Percentiles rank a stretch among this genome's conserved stretches.
Conservation (phyloP, 495 filamentous ascomycete genomes). For the Staphylotrichum tortipilum region DNA sequence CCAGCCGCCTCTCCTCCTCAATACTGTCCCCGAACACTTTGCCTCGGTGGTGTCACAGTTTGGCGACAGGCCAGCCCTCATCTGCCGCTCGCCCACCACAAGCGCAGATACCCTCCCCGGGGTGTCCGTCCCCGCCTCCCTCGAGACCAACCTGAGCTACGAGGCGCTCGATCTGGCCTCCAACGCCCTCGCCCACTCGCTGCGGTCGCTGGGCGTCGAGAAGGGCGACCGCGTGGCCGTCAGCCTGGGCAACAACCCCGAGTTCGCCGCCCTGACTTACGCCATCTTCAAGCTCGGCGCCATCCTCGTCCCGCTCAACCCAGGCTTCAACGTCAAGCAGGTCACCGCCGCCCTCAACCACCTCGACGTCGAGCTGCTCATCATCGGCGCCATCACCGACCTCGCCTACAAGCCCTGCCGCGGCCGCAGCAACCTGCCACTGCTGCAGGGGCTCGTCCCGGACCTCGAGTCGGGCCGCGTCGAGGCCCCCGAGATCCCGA, state of each 20-base stretch:
- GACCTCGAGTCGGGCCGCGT: conserved; percentile 46
- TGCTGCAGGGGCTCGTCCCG: conserved; percentile 58
- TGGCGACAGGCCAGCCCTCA: conserved; percentile 64
- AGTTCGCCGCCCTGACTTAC: conserved; percentile 76
- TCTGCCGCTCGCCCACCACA: conserved; percentile 31
- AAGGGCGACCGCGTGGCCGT: conserved; percentile 85
- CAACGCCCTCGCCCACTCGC: conserved; percentile 65
- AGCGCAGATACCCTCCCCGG: conserved; percentile 6
- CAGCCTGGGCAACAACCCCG: conserved; percentile 74
- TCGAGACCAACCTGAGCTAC: conserved; percentile 59
- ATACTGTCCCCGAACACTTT: conserved; percentile 78
- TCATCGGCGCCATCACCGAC: conserved; percentile 81
- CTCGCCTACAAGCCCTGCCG: conserved; percentile 66
- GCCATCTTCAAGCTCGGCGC: conserved; percentile 89
- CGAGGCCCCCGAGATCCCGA: conserved; percentile 57
- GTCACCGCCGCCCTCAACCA: conserved; percentile 70
- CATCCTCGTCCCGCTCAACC: conserved; percentile 86
- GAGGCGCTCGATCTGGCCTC: conserved; percentile 63
- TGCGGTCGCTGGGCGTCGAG: conserved; percentile 63
- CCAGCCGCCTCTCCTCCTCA: conserved; percentile 21
- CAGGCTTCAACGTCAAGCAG: conserved; percentile 75
- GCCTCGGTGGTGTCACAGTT: conserved; percentile 55
- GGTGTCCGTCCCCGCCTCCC: conserved; percentile 4
- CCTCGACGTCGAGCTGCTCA: conserved; percentile 63
- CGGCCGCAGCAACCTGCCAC: conserved; percentile 60